These are phyloP conservation scores for Teunomyces gatunensis DNA, from an alignment of 805 yeast genomes.

Conservation along the genomic window DNA sequence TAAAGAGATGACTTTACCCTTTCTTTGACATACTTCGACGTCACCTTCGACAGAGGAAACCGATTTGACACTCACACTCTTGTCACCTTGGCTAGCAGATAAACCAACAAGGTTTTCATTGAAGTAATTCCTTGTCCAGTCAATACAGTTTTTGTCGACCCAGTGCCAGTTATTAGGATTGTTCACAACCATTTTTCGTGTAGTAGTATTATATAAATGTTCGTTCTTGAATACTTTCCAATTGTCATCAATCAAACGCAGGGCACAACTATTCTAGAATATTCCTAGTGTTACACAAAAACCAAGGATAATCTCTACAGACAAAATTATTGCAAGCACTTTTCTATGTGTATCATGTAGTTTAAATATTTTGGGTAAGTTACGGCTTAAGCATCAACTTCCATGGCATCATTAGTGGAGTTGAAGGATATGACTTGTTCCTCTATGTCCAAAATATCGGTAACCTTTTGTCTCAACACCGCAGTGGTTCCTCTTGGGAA, in stretches of 20 bases:
- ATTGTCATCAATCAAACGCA: background rate
- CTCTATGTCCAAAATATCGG: conserved; percentile 64
- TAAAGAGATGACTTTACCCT: conserved; percentile 90
- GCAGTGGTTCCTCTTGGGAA: conserved; percentile 95
- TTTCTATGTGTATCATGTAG: background rate
- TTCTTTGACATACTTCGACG: conserved; percentile 94
- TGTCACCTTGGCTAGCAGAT: conserved; percentile 31
- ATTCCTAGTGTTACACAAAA: conserved; percentile 1
- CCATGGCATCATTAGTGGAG: conserved; percentile 9
- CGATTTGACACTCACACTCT: conserved; percentile 28
- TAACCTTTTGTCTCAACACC: conserved; percentile 64
- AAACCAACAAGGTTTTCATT: conserved; percentile 55
- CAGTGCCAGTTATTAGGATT: conserved; percentile 99
- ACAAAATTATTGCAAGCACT: too few relatives aligned
- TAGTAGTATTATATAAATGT: background rate
- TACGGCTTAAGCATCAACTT: conserved; percentile 7
- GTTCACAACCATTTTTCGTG: conserved; percentile 73
- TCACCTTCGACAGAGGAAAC: conserved; percentile 83
- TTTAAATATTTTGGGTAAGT: background rate
- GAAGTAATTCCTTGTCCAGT: conserved; percentile 85
- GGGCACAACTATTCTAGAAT: conserved; percentile 12
- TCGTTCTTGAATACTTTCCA: background rate
- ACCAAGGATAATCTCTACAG: too few relatives aligned
- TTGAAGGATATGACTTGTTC: conserved; percentile 35
- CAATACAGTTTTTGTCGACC: conserved; percentile 96